These are phyloP conservation scores for Exophiala mesophila DNA, from an alignment of 2,329 filamentous ascomycete genomes.

Conservation along the genomic window DNA sequence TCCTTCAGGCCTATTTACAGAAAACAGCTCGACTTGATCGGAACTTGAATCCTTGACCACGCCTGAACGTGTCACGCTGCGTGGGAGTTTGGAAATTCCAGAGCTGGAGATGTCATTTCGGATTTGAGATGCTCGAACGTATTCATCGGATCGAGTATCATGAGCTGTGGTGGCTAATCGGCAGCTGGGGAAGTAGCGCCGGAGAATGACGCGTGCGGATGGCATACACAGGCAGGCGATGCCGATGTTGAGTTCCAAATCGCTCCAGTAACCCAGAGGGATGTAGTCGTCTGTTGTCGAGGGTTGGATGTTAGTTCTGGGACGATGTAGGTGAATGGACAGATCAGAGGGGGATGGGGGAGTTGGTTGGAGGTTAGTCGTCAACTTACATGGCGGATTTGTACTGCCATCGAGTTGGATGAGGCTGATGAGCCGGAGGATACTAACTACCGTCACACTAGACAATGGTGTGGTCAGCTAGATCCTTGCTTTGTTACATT, in stretches of 20 bases:
- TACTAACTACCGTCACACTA: constrained; percentile 42
- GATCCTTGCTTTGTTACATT: too few species aligned
- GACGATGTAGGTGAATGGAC: too few species aligned
- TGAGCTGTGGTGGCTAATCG: constrained; percentile 3
- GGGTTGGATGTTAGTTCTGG: too few species aligned
- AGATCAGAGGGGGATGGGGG: neutral
- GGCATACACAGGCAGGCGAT: constrained; percentile 44
- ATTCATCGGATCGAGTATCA: neutral
- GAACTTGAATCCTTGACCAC: neutral
- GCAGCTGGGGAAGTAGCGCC: constrained; percentile 20
- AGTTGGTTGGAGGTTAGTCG: neutral
- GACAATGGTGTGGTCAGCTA: neutral
- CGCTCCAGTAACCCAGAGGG: constrained; percentile 38
- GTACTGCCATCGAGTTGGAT: constrained; percentile 37
- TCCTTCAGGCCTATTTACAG: neutral
- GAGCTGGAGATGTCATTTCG: neutral
- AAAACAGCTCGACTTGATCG: neutral
- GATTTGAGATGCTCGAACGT: neutral
- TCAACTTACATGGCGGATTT: constrained; percentile 33
- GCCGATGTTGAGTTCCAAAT: constrained; percentile 40
- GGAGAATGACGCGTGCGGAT: constrained; percentile 28
- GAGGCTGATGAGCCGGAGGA: constrained; percentile 41
- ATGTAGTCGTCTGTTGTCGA: constrained; percentile 35
- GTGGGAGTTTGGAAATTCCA: neutral
- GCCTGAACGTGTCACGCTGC: neutral